phyloP scores from a whole-genome alignment of 129 eudicot genomes.

The Tagetes erecta region DNA sequence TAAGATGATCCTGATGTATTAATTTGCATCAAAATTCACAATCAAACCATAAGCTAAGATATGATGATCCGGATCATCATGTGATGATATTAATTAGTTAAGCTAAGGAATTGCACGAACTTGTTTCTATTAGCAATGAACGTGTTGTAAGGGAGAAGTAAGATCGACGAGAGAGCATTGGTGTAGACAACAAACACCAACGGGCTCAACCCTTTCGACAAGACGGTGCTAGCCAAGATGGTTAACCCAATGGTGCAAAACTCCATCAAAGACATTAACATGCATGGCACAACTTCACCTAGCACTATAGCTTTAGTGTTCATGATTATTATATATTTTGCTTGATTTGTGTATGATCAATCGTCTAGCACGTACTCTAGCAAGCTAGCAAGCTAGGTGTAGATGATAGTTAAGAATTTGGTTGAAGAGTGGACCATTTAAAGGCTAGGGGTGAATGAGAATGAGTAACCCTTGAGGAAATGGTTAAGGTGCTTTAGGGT shows the following conservation, averaged over 20 bases:
- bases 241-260: constrained; percentile 61
- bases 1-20: background rate
- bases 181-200: constrained; percentile 74
- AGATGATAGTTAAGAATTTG: constrained; percentile 23
- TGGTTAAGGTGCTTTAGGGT: constrained; percentile 55
- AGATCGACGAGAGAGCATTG: constrained; percentile 59
- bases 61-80: background rate
- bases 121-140: constrained; percentile 40
- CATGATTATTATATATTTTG: constrained; percentile 8
- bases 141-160: constrained; percentile 57
- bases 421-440: constrained; percentile 34
- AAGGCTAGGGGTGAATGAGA: constrained; percentile 18
- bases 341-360: background rate
- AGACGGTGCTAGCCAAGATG: constrained; percentile 61
- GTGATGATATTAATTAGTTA: background rate
- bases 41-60: background rate
- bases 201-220: constrained; percentile 69
- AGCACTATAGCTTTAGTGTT: constrained; percentile 25
- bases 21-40: background rate
- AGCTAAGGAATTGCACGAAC: background rate
- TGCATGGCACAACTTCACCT: constrained; percentile 48
- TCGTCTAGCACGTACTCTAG: constrained; percentile 8
- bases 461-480: constrained; percentile 62
- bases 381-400: background rate
- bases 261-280: constrained; percentile 59